These are phyloP conservation scores for Xylariaceae sp. DNA, from an alignment of 2,329 filamentous ascomycete genomes.

Conservation along the genomic window DNA sequence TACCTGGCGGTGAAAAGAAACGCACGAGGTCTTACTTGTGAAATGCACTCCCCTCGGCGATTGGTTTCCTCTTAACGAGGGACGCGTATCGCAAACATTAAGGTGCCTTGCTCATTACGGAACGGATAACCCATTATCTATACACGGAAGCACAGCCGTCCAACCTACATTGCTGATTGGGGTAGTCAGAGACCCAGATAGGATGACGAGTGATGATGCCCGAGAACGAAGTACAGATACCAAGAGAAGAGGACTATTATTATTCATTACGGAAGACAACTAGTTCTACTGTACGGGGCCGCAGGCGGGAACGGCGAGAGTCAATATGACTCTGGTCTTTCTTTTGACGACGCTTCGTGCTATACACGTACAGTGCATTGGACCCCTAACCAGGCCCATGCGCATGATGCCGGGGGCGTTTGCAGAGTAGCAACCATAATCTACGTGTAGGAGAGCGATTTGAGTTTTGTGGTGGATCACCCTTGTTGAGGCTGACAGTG, in stretches of 20 bases:
- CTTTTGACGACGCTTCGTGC: neutral
- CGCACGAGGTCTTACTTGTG: slow-evolving; percentile 21
- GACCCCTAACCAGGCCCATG: neutral
- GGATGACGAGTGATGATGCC: slow-evolving; percentile 9
- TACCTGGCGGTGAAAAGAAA: slow-evolving; percentile 15
- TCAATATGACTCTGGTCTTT: neutral
- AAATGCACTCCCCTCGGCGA: slow-evolving; percentile 12
- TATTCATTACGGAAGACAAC: neutral
- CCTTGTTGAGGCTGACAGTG: slow-evolving; percentile 24
- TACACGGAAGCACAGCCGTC: slow-evolving; percentile 10
- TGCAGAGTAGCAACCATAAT: slow-evolving; percentile 3
- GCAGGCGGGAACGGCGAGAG: neutral
- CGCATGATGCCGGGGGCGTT: slow-evolving; percentile 1
- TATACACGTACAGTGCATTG: slow-evolving; percentile 18
- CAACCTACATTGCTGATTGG: slow-evolving; percentile 10
- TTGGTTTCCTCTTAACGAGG: slow-evolving; percentile 23
- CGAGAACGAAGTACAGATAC: slow-evolving; percentile 2
- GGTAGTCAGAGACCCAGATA: neutral
- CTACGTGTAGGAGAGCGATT: slow-evolving; percentile 16
- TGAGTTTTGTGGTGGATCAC: slow-evolving; percentile 22
- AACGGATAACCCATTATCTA: slow-evolving; percentile 9
- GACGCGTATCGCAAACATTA: slow-evolving; percentile 12
- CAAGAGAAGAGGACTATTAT: neutral
- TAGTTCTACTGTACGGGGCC: neutral
- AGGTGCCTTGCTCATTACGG: slow-evolving; percentile 1